Evolutionary conservation across 2,329 filamentous ascomycete genomes (phyloP), one percentile per base, ranked within the genome.

Genomic region (Teratosphaeria destructans): DNA sequence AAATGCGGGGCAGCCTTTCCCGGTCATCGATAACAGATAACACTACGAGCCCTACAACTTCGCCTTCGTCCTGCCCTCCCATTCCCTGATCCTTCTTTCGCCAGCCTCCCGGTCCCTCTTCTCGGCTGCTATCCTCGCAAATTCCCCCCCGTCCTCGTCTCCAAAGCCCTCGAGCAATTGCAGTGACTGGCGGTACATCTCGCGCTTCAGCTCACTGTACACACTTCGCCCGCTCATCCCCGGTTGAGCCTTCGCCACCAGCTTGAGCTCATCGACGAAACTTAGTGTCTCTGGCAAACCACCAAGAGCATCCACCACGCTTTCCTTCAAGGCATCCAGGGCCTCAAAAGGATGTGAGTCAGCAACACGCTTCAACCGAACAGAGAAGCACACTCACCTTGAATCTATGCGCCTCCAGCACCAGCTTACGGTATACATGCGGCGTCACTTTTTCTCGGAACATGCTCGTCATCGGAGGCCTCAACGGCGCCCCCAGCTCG

Each of bases 401-500:
- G 69, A 86, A 90, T 57, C 89, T 79, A 65, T 80, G 81, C 4
- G 86, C 88, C 72, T 92, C 89, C n/a, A 94, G 80, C 6, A 90
- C 82, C 63, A 93, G 75, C 52, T 77, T 76, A 39, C 87, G 80
- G 70, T 86, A 88, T 0, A 80, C 78, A 2, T 69, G 60, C 1
- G 79, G 72, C 0, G 79, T 67, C 3, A 86, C 72, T 74, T 93
- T 94, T 66, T 85, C 76, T 14, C 88, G 80, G 77, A 94, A 93
- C 63, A 94, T 82, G 55, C 79, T 78, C 58, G 82, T 82, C 88
- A 95, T 91, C 61, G 88, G 80, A 2, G 88, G 81, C 64, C 85
- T 82, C 39, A 94, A 81, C n/a, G 86, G 83, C 1, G 86, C 86
- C 57, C 89, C 89, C 62, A 94, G 87, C 65, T 91, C 85, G 14